Conservation (phyloP, 768 basidiomycete genomes). For the Guyanaporus albipodus region DNA sequence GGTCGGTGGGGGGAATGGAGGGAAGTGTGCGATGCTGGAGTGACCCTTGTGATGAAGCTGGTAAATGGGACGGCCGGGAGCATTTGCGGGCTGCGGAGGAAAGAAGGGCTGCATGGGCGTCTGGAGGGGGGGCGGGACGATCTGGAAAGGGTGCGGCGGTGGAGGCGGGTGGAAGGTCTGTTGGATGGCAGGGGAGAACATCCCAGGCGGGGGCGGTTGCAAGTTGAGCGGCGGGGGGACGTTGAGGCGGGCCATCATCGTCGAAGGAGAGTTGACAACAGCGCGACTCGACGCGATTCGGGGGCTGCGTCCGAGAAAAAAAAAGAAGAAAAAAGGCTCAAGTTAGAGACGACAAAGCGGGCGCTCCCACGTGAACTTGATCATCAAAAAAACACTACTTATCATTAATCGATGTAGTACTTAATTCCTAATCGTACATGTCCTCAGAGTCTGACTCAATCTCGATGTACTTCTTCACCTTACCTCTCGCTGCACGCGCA, state of each 20-base stretch:
- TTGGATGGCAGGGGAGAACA: conserved; percentile 64
- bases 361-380: too few species aligned
- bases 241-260: too few species aligned
- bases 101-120: conserved; percentile 77
- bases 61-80: conserved; percentile 48
- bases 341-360: too few species aligned
- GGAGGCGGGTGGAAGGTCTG: conserved; percentile 53
- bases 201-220: conserved; percentile 54
- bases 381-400: too few species aligned
- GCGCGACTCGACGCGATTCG: too few species aligned
- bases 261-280: too few species aligned
- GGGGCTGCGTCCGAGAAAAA: not conserved
- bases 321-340: too few species aligned
- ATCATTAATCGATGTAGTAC: too few species aligned
- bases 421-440: conserved; percentile 41
- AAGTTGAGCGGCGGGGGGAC: conserved; percentile 51
- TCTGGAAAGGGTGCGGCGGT: conserved; percentile 43
- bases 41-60: conserved; percentile 50
- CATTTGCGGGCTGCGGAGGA: conserved; percentile 43
- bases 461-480: conserved; percentile 62
- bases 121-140: conserved; percentile 47
- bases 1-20: conserved; percentile 54
- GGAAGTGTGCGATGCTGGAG: conserved; percentile 62
- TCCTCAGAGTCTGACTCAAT: conserved; percentile 49
- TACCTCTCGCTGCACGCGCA: conserved; percentile 45